Evolutionary conservation across 2,329 filamentous ascomycete species (phyloP), one percentile per base, ranked within the genome.

Genomic region (Aspergillus fumigatiaffinis): DNA sequence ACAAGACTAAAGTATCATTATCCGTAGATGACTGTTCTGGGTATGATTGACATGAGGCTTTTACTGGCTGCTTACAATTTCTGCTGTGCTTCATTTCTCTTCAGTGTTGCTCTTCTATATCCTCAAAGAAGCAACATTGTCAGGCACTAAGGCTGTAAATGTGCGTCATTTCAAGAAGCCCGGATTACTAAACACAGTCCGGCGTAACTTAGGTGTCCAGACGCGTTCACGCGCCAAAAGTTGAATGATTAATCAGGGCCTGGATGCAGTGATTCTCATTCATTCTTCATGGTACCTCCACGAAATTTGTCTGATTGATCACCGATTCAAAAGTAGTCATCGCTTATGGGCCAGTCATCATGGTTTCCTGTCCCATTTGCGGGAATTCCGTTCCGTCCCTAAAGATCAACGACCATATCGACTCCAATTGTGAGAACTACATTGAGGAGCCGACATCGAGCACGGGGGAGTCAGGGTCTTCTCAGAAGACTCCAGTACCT

Each of bases 361-460:
- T 77, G 81, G 89, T 95, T 65, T 83, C 85, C 67, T 96, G 92
- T 71, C 92, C 92, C 17, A 90, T 92, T 63, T 96, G 92, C 79
- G 81, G 84, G 69, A 88, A 89, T 66, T 79, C 82, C 55, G 71
- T 73, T 20, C 44, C 69, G 4, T 66, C 68, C 38, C 57, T 68
- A 17, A 84, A 88, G 64, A 97, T 97, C 80, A 97, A 97, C 76
- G 82, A 82, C 64, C 93, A 97, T 74, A 86, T 97, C 70, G 94
- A 97, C 77, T 93, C 91, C 29, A 84, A 84, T 62, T 97, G 93
- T 77, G 75, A 83, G 59, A 81, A 79, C 38, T 87, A 87, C 70
- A 73, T 94, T 61, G 77, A 88, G 57, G 71, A 77, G 20, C 63
- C 74, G 3, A 63, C 74, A 70, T 67, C 73, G 58, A 68, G 68